A percentile compares a stretch with the other conserved stretches of the same genome.
Conservation (phyloP, 163 green algal species). For the Scenedesmus sp. region DNA sequence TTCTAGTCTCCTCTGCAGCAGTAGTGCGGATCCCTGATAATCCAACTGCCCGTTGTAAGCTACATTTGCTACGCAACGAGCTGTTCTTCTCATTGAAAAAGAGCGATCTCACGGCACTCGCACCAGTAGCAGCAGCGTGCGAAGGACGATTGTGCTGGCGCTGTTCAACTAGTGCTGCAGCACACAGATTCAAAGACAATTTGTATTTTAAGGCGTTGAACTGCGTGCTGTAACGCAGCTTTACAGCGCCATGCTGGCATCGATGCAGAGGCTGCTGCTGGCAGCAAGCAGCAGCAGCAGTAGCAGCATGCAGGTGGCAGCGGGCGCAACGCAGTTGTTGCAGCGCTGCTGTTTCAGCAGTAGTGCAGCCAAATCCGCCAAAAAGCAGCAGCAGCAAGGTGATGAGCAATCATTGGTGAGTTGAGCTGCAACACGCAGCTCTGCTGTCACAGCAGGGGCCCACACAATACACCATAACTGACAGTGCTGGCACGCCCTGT, state of each 20-base stretch:
- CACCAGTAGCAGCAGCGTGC: neutral
- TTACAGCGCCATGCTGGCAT: neutral
- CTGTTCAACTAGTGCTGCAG: neutral
- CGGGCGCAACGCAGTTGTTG: neutral
- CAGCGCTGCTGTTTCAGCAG: slow-evolving; percentile 19
- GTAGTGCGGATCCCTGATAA: neutral
- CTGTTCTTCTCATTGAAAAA: too few species aligned
- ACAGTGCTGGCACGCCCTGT: neutral
- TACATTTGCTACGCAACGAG: neutral
- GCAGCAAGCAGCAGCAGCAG: neutral
- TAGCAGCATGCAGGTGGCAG: neutral
- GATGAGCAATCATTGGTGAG: neutral
- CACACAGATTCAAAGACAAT: neutral
- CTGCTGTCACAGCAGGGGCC: neutral
- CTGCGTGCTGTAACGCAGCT: neutral
- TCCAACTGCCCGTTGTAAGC: neutral
- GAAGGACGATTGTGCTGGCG: neutral
- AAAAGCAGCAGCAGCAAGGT: slow-evolving; percentile 24
- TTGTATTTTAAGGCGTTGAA: neutral
- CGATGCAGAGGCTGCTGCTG: slow-evolving; percentile 20
- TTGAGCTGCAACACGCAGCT: neutral
- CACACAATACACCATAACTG: neutral
- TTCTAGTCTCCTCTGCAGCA: neutral
- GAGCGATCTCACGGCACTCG: neutral
- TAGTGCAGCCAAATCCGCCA: neutral